phyloP scores from a whole-genome alignment of 2,329 filamentous ascomycete genomes.

The Talaromyces funiculosus region DNA sequence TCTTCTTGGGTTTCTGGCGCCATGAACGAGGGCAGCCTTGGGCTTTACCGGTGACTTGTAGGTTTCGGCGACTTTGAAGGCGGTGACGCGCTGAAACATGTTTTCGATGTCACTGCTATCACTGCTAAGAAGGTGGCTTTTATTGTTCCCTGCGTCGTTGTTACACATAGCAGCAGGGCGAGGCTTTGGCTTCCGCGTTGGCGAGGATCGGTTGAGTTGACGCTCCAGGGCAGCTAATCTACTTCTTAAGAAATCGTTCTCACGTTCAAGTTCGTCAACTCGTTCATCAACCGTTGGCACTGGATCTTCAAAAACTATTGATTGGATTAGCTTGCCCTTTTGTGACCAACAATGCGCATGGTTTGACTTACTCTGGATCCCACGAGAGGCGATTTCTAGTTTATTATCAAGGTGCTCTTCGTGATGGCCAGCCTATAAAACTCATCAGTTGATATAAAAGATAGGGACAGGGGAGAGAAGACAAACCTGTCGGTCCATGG shows the following conservation, averaged over 20 bases:
- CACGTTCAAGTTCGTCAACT: slow-evolving; percentile 60
- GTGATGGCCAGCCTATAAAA: slow-evolving; percentile 54
- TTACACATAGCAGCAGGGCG: slow-evolving; percentile 12
- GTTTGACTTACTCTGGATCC: slow-evolving; percentile 41
- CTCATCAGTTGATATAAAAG: slow-evolving; percentile 14
- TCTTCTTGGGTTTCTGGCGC: slow-evolving; percentile 34
- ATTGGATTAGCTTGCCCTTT: background rate
- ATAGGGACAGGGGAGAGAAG: background rate
- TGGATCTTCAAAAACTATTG: slow-evolving; percentile 44
- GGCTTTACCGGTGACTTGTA: slow-evolving; percentile 24
- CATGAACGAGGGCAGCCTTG: background rate
- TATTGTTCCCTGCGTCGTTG: slow-evolving; percentile 20
- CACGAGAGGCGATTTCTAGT: slow-evolving; percentile 64
- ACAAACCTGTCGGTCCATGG: slow-evolving; percentile 64
- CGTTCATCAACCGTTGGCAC: slow-evolving; percentile 50
- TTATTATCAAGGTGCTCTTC: slow-evolving; percentile 88
- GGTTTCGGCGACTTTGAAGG: slow-evolving; percentile 33
- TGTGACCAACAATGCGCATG: slow-evolving; percentile 5
- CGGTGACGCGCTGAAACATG: slow-evolving; percentile 34
- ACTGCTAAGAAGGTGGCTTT: slow-evolving; percentile 27
- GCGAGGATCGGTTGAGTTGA: slow-evolving; percentile 62
- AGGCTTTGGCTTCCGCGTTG: slow-evolving; percentile 48
- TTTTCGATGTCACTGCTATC: slow-evolving; percentile 37
- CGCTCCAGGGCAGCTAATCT: slow-evolving; percentile 62
- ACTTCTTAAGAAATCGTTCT: slow-evolving; percentile 63